phyloP scores from a whole-genome alignment of 140 eudicot species.

The Stevia rebaudiana region DNA sequence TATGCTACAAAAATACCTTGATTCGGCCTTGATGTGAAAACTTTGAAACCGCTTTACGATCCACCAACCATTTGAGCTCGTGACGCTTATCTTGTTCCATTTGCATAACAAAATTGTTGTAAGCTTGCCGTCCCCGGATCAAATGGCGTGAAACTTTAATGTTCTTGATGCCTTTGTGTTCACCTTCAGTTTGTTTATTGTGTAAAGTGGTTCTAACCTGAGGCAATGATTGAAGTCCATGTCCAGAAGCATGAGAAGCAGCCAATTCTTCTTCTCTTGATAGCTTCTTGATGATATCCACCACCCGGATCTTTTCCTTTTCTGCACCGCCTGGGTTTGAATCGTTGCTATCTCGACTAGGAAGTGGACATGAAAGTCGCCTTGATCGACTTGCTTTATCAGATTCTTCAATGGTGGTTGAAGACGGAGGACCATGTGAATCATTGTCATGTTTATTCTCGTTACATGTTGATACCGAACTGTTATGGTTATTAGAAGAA shows the following conservation, averaged over 20 bases:
- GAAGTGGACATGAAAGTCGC: constrained; percentile 27
- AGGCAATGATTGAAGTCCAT: constrained; percentile 23
- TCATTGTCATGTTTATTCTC: constrained; percentile 1
- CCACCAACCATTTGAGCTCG: constrained; percentile 51
- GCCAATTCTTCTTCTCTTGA: constrained; percentile 31
- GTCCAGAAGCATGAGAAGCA: constrained; percentile 10
- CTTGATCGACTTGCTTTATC: constrained; percentile 24
- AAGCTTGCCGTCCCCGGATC: constrained; percentile 60
- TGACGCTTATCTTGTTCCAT: constrained; percentile 45
- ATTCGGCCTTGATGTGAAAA: constrained; percentile 73
- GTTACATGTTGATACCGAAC: background rate
- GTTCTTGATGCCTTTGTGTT: constrained; percentile 26
- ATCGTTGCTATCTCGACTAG: constrained; percentile 23
- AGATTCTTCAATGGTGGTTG: constrained; percentile 21
- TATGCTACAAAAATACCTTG: constrained; percentile 32
- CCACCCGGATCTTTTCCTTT: constrained; percentile 57
- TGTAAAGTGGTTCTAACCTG: constrained; percentile 24
- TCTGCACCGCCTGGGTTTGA: constrained; percentile 32
- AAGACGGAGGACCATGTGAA: constrained; percentile 11
- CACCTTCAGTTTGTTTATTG: constrained; percentile 19
- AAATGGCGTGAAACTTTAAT: constrained; percentile 35
- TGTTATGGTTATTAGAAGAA: background rate
- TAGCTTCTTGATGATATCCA: constrained; percentile 58
- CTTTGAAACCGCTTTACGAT: constrained; percentile 45
- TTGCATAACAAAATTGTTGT: constrained; percentile 37